Conservation (phyloP, 176 grass and related monocot genomes). For the Oryza rufipogon region DNA sequence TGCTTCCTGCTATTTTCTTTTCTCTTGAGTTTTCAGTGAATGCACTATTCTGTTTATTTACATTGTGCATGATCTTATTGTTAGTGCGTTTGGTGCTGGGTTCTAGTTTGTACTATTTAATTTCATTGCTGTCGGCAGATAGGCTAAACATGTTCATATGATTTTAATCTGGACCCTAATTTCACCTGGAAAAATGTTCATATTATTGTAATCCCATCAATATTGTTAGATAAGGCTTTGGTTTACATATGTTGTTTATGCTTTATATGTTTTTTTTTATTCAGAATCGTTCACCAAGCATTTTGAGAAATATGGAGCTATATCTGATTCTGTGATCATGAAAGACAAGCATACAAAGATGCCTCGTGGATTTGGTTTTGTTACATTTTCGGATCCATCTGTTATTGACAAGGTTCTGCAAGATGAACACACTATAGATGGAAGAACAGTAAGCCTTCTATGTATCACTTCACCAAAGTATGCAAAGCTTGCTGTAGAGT, state of each 20-base stretch:
- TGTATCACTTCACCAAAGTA: neutral
- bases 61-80: slow-evolving; percentile 6
- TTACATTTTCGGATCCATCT: slow-evolving; percentile 93
- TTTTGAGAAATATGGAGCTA: slow-evolving; percentile 89
- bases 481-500: slow-evolving; percentile 19
- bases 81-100: neutral
- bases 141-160: no score
- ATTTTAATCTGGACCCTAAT: neutral
- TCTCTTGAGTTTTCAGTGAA: neutral
- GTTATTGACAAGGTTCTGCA: slow-evolving; percentile 91
- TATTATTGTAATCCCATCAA: slow-evolving; percentile 4
- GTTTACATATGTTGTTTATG: slow-evolving; percentile 1
- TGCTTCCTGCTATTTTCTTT: neutral
- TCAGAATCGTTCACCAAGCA: slow-evolving; percentile 85
- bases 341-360: slow-evolving; percentile 89
- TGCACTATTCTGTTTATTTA: slow-evolving; percentile 17
- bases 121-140: no score
- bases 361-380: slow-evolving; percentile 99
- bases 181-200: slow-evolving; percentile 6
- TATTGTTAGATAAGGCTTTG: neutral
- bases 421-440: slow-evolving; percentile 89
- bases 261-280: slow-evolving; percentile 1
- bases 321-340: slow-evolving; percentile 97
- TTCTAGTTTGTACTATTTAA: neutral
- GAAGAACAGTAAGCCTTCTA: slow-evolving; percentile 64